These are phyloP conservation scores for Pseudotulostoma volvatum DNA, from an alignment of 495 filamentous ascomycete genomes.

Conservation along the genomic window DNA sequence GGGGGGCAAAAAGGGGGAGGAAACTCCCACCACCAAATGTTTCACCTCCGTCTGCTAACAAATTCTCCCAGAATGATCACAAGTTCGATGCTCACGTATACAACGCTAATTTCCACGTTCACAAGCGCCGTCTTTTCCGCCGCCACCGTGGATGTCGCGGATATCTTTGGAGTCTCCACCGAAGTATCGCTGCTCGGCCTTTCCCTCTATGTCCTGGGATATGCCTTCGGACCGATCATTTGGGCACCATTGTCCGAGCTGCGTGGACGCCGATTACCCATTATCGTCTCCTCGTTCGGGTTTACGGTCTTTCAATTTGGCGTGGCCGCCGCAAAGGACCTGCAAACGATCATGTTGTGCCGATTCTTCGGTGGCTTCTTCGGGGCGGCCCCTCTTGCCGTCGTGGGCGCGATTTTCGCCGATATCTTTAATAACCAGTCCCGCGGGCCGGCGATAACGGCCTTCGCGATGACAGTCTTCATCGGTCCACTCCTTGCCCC, in stretches of 20 bases:
- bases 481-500: conserved; percentile 66
- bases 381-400: conserved; percentile 62
- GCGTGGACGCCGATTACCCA: conserved; percentile 41
- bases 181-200: conserved; percentile 41
- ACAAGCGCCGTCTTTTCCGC: conserved; percentile 40
- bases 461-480: conserved; percentile 77
- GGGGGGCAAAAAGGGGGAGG: neutral
- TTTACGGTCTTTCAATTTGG: conserved; percentile 62
- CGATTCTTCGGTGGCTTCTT: conserved; percentile 69
- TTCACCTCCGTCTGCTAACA: too few relatives aligned
- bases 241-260: conserved; percentile 55
- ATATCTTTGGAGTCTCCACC: conserved; percentile 33
- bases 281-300: conserved; percentile 59
- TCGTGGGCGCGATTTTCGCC: conserved; percentile 76
- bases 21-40: too few relatives aligned
- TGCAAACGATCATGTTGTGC: conserved; percentile 67
- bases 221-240: conserved; percentile 41
- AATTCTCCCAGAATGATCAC: conserved; percentile 35
- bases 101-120: conserved; percentile 61
- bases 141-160: conserved; percentile 28
- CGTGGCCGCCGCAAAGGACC: conserved; percentile 56
- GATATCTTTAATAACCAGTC: conserved; percentile 74
- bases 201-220: conserved; percentile 44
- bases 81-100: conserved; percentile 59
- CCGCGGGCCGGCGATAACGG: conserved; percentile 54